A percentile compares a stretch with the other conserved stretches of the same genome.
Evolutionary conservation across 495 filamentous ascomycete species (phyloP).

Genomic region (Aspergillus wentii): DNA sequence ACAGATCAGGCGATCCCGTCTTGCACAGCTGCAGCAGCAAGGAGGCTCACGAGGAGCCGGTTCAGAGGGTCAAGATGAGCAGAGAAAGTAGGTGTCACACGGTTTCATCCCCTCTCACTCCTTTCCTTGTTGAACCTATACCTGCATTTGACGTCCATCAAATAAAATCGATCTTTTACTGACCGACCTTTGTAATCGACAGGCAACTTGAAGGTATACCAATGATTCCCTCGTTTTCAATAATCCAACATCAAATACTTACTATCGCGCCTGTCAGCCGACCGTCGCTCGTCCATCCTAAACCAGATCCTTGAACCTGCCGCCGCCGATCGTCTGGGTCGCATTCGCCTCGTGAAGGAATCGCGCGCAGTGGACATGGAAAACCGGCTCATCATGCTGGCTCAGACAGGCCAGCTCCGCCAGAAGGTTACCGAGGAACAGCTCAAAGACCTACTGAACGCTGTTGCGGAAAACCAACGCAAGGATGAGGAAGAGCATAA

Average conservation of each 20-base stretch:
- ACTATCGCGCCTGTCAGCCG: slow-evolving; percentile 15
- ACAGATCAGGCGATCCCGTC: slow-evolving; percentile 82
- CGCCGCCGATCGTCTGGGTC: slow-evolving; percentile 85
- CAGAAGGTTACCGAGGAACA: slow-evolving; percentile 88
- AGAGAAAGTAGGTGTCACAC: slow-evolving; percentile 61
- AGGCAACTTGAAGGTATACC: slow-evolving; percentile 65
- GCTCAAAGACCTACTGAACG: slow-evolving; percentile 82
- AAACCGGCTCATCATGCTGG: slow-evolving; percentile 88
- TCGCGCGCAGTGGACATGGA: slow-evolving; percentile 85
- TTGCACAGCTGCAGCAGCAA: slow-evolving; percentile 81
- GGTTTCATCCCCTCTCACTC: too few species aligned
- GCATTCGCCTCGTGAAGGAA: slow-evolving; percentile 94
- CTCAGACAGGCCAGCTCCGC: slow-evolving; percentile 78
- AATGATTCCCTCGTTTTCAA: not conserved
- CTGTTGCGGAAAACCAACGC: slow-evolving; percentile 67
- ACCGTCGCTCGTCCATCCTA: slow-evolving; percentile 67
- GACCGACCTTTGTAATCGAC: not conserved
- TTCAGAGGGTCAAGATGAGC: slow-evolving; percentile 53
- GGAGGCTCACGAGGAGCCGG: slow-evolving; percentile 44
- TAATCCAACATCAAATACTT: not conserved
- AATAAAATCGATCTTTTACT: too few species aligned
- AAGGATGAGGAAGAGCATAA: slow-evolving; percentile 62
- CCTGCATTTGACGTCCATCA: too few species aligned
- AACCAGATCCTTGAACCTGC: slow-evolving; percentile 90
- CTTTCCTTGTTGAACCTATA: too few species aligned